Percentiles rank a stretch among this genome's conserved stretches.
These are phyloP conservation scores for Primulina huaijiensis DNA, from an alignment of 257 asterid genomes.

Conservation along the genomic window DNA sequence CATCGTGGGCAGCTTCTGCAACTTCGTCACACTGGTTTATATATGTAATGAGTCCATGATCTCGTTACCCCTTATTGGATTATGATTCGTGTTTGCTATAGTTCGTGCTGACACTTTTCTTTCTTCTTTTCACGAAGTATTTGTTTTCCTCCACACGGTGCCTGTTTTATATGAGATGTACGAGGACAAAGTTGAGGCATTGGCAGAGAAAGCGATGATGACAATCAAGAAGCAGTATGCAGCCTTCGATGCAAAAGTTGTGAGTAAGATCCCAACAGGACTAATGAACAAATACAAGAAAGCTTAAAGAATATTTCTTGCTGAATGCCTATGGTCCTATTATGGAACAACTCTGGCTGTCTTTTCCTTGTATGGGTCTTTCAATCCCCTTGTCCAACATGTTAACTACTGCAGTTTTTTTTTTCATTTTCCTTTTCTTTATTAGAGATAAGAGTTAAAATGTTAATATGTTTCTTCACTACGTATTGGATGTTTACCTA, in stretches of 20 bases:
- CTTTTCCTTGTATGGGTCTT: neutral
- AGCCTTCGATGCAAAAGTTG: constrained; percentile 38
- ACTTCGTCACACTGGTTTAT: constrained; percentile 48
- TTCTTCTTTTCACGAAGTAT: constrained; percentile 25
- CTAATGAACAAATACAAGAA: constrained; percentile 36
- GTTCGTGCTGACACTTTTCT: neutral
- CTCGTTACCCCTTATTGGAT: neutral
- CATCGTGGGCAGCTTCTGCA: constrained; percentile 44
- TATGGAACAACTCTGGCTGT: neutral
- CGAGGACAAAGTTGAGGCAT: constrained; percentile 47
- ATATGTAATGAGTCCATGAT: constrained; percentile 29
- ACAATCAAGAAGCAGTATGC: constrained; percentile 48
- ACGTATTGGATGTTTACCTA: neutral
- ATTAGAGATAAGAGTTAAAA: neutral
- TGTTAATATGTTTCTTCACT: neutral
- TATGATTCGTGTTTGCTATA: too few species aligned
- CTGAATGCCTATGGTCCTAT: neutral
- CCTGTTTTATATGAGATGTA: constrained; percentile 48
- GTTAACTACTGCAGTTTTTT: neutral
- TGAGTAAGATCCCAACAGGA: constrained; percentile 48
- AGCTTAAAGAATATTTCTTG: constrained; percentile 13
- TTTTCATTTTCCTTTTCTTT: neutral
- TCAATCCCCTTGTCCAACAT: neutral
- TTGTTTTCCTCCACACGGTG: constrained; percentile 42
- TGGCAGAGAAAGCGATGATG: constrained; percentile 49